These are phyloP conservation scores for Fraxinus sp. DNA, from an alignment of 305 asterid species.

Conservation along the genomic window DNA sequence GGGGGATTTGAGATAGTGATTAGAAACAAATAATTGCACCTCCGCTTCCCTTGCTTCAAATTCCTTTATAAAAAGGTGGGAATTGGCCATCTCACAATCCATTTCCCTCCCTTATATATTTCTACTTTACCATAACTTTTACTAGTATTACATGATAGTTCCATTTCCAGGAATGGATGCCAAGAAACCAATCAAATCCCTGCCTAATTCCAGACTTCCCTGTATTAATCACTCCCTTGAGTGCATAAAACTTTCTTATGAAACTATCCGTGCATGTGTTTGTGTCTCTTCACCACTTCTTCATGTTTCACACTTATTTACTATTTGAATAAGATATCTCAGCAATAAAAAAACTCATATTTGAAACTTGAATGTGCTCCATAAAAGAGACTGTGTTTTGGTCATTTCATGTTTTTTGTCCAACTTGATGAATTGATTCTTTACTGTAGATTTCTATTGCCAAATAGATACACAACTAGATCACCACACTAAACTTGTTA, in stretches of 20 bases:
- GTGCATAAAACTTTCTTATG: neutral
- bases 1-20: neutral
- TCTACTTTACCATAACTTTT: neutral
- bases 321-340: neutral
- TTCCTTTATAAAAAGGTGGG: neutral
- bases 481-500: neutral
- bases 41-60: neutral
- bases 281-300: neutral
- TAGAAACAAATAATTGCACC: neutral
- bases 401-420: neutral
- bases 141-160: neutral
- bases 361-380: neutral
- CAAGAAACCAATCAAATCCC: neutral
- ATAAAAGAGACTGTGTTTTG: neutral
- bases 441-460: neutral
- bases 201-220: neutral
- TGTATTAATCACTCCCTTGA: neutral
- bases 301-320: neutral
- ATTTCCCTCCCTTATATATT: neutral
- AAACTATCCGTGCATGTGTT: neutral
- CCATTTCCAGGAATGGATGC: neutral
- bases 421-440: slow-evolving; percentile 5
- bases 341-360: neutral
- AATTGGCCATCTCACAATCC: neutral
- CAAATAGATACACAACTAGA: slow-evolving; percentile 5